These are phyloP conservation scores for Microbotryum violaceum DNA, from an alignment of 1,284 basidiomycete genomes.

Conservation along the genomic window DNA sequence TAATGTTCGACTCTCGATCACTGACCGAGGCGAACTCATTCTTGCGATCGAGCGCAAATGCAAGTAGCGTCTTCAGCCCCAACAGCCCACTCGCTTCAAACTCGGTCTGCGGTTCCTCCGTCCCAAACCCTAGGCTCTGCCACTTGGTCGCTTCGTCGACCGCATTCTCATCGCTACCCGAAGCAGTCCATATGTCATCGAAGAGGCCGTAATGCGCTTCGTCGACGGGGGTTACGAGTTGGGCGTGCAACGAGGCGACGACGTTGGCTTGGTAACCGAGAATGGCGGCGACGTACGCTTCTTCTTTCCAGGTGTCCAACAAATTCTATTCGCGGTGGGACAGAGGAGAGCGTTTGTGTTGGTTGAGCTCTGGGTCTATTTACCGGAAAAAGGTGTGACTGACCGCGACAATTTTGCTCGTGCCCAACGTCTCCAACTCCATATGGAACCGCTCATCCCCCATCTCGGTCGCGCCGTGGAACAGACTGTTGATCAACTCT, in stretches of 20 bases:
- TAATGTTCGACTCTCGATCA: not conserved
- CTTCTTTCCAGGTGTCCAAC: slow-evolving; percentile 78
- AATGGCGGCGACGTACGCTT: slow-evolving; percentile 67
- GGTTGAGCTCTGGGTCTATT: not conserved
- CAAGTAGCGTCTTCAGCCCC: slow-evolving; percentile 63
- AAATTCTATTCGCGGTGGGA: slow-evolving; percentile 52
- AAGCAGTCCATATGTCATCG: slow-evolving; percentile 62
- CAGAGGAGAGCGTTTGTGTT: slow-evolving; percentile 12
- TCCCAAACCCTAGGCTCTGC: slow-evolving; percentile 69
- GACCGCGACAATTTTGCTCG: slow-evolving; percentile 75
- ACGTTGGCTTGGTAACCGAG: slow-evolving; percentile 88
- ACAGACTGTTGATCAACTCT: slow-evolving; percentile 79
- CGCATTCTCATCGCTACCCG: slow-evolving; percentile 50
- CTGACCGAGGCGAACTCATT: slow-evolving; percentile 73
- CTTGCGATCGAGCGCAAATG: slow-evolving; percentile 62
- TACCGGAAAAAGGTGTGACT: slow-evolving; percentile 37
- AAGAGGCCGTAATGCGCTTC: slow-evolving; percentile 55
- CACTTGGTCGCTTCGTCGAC: slow-evolving; percentile 52
- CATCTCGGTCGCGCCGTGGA: slow-evolving; percentile 65
- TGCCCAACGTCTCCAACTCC: slow-evolving; percentile 68
- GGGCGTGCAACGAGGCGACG: slow-evolving; percentile 67
- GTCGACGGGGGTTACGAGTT: slow-evolving; percentile 65
- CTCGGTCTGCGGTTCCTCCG: slow-evolving; percentile 70
- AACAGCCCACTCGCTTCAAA: slow-evolving; percentile 77
- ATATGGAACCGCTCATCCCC: slow-evolving; percentile 70